A percentile compares a stretch with the other conserved stretches of the same genome.
Evolutionary conservation across 202 grass and related monocot species (phyloP).

Genomic region (Sporobolus alterniflorus): DNA sequence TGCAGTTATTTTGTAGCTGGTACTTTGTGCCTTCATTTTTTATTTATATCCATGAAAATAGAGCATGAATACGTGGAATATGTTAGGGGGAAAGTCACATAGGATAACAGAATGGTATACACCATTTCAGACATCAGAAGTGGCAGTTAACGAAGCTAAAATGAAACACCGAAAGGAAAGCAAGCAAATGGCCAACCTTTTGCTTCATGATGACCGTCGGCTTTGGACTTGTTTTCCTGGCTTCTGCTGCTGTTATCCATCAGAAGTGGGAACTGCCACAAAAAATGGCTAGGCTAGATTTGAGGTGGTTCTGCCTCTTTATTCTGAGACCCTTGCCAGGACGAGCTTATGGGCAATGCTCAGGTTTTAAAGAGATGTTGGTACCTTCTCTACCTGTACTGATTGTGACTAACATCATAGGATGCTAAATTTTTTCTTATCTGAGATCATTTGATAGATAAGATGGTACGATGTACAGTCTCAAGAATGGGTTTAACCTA

Average conservation of each 20-base stretch:
- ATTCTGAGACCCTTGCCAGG: background rate
- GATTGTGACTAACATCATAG: conserved; percentile 12
- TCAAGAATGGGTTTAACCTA: background rate
- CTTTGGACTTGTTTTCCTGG: conserved; percentile 30
- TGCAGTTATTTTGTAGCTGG: conserved; percentile 1
- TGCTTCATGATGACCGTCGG: background rate
- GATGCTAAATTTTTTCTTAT: background rate
- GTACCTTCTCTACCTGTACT: conserved; percentile 30
- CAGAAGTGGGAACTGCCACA: background rate
- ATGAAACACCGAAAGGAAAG: conserved; percentile 10
- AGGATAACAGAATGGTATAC: background rate
- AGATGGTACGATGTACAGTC: background rate
- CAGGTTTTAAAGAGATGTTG: conserved; percentile 40
- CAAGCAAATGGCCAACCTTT: conserved; percentile 38
- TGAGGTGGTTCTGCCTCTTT: background rate
- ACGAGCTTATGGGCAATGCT: conserved; percentile 26
- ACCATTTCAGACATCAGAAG: background rate
- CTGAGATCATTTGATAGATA: background rate
- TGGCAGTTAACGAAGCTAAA: conserved; percentile 21
- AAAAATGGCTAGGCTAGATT: background rate
- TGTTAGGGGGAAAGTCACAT: background rate
- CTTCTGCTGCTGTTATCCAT: conserved; percentile 38
- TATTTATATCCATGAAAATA: background rate
- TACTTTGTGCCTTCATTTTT: background rate
- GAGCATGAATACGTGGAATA: background rate